Conservation (phyloP, 805 yeast species). For the Candida maris region DNA sequence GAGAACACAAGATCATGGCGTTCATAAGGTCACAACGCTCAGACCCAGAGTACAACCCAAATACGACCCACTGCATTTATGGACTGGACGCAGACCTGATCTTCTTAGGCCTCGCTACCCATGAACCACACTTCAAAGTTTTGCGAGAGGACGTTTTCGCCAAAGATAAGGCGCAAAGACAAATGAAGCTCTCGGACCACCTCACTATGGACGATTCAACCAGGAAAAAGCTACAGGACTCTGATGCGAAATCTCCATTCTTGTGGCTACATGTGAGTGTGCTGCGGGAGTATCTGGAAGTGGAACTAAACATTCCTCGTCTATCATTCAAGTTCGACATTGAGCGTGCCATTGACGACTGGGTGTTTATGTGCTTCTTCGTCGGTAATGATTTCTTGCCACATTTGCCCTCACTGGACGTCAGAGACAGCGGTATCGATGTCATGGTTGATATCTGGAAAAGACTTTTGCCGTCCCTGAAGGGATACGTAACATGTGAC, state of each 20-base stretch:
- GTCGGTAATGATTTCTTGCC: constrained; percentile 99
- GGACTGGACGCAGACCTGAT: constrained; percentile 98
- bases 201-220: constrained; percentile 61
- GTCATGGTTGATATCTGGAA: constrained; percentile 82
- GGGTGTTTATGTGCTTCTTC: constrained; percentile 98
- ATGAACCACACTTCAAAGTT: constrained; percentile 93
- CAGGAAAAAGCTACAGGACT: constrained; percentile 36
- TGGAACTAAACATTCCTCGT: constrained; percentile 72
- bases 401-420: constrained; percentile 90
- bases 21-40: constrained; percentile 87
- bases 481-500: constrained; percentile 83
- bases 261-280: constrained; percentile 90
- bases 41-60: constrained; percentile 84
- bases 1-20: constrained; percentile 97
- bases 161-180: constrained; percentile 48
- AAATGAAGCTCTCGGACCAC: constrained; percentile 45
- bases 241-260: constrained; percentile 71
- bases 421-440: constrained; percentile 91
- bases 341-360: constrained; percentile 96
- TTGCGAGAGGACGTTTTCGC: constrained; percentile 96
- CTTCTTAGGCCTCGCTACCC: constrained; percentile 93
- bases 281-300: constrained; percentile 79
- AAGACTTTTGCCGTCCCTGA: constrained; percentile 56
- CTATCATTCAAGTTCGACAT: constrained; percentile 74
- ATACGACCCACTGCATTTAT: constrained; percentile 92